Evolutionary conservation across 1,284 basidiomycete species (phyloP), one percentile per base, ranked within the genome.

Genomic region (Boletus smithii): DNA sequence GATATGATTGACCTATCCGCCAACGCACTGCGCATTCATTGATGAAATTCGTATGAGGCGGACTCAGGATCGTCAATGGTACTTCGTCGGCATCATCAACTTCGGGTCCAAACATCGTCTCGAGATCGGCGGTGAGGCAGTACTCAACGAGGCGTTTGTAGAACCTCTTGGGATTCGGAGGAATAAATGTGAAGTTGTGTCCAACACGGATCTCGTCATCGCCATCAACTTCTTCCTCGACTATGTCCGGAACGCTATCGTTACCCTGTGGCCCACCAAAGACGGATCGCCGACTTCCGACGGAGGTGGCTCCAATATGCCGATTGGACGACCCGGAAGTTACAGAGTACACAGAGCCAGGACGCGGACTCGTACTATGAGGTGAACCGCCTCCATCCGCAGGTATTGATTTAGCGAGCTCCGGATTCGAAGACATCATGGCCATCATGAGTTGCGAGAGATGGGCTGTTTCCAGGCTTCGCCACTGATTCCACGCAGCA

Each of bases 61-160:
- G 62, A 0, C 91, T 92, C n/a, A 99, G 71, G 47, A 99, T 98
- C 9, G 91, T 91, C 26, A 99, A 72, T 1, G 93, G 92, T 4
- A 99, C 95, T 69, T 99, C 94, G 57, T 98, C 92, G 58, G 94
- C 91, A 57, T 97, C 95, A 27, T 93, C 88, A 29, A 97, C 84
- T 37, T 88, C 85, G 9, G 84, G 83, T 51, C 83, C 85, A 49
- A 88, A 76, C 85, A 99, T 94, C 30, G 85, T 80, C 61, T 95
- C 91, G 42, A 99, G 73, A 66, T 99, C 97, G 35, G 80, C 77
- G 29, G 88, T 77, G 37, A 99, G 79, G 62, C 94, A 95, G 44
- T 82, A 74, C 59, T 91, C 87, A 22, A 98, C 76, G 4, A 98
- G 76, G 8, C 88, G 79, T 55, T 83, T 83, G 73, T 97, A 99